Evolutionary conservation across 352 stramenopile species (phyloP), one percentile per base, ranked within the genome.

Genomic region (Globisporangium abappressorium): DNA sequence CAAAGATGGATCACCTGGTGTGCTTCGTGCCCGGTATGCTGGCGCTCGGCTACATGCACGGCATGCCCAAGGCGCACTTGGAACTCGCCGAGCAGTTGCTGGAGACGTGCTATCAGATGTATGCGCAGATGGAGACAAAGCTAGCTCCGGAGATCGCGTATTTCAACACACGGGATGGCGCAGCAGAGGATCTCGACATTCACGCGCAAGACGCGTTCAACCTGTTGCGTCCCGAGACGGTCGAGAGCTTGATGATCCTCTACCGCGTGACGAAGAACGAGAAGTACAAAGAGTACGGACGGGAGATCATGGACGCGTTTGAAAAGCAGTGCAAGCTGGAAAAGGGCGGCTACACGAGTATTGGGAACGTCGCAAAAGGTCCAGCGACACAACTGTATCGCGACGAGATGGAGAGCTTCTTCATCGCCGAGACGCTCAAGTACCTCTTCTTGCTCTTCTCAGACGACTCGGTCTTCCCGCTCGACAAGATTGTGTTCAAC

Each of bases 381-480:
- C 73, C 80, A 5, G 65, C 77, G 38, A 68, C 73, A 34, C 69
- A 75, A 64, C 70, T 76, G 28, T 91, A 85, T 30, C 76, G 81
- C 9, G 76, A 87, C 76, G 84, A 90, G 64, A 97, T 97, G 89
- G 89, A 97, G 67, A 97, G 87, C 38, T 98, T 95, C 71, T 98
- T 98, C 71, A 75, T 97, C 65, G 90, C 88, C 30, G 92, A 98
- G 82, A 98, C 93, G 68, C 84, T 98, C 72, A 98, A 98, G 81
- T 98, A 98, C 76, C 77, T 98, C 46, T 97, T 97, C 72, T 70
- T 98, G 63, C 80, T 98, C 26, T 97, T 97, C 72, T 90, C 77
- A 26, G 83, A 95, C 61, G 82, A 96, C 62, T 77, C 77, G n/a
- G 73, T 96, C 61, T 59, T 96, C n/a, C 64, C 79, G 22, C 73